phyloP scores from a whole-genome alignment of 805 yeast species.

The Lachancea kluyveri region DNA sequence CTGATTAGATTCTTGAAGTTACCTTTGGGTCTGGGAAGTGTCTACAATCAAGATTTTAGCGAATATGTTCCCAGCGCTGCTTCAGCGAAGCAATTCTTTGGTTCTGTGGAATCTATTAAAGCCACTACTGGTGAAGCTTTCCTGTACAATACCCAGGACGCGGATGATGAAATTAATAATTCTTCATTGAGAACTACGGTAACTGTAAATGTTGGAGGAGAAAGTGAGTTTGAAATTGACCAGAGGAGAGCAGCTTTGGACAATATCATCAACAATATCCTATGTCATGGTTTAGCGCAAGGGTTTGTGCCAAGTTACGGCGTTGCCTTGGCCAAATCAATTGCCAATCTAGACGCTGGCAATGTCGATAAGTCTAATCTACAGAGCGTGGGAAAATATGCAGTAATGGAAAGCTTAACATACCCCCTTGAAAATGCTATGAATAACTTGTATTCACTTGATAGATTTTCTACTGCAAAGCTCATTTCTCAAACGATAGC shows the following conservation, averaged over 20 bases:
- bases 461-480: constrained; percentile 10
- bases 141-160: constrained; percentile 19
- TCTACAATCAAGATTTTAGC: constrained; percentile 26
- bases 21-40: constrained; percentile 23
- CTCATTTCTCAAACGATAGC: constrained; percentile 14
- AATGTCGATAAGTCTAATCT: too few species aligned
- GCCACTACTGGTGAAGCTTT: constrained; percentile 30
- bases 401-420: constrained; percentile 11
- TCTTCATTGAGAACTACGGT: constrained; percentile 21
- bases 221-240: constrained; percentile 25
- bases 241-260: constrained; percentile 24
- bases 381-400: too few species aligned
- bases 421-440: constrained; percentile 19
- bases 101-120: constrained; percentile 25
- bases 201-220: constrained; percentile 28
- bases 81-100: constrained; percentile 24
- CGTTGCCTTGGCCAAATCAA: constrained; percentile 18
- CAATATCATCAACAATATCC: constrained; percentile 21
- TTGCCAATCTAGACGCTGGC: constrained; percentile 5
- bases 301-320: constrained; percentile 27
- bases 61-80: constrained; percentile 26
- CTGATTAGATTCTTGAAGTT: constrained; percentile 22
- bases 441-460: constrained; percentile 13
- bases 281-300: constrained; percentile 22
- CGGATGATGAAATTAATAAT: constrained; percentile 8